phyloP scores from a whole-genome alignment of 805 yeast genomes.

The Wickerhamomyces sydowiorum region DNA sequence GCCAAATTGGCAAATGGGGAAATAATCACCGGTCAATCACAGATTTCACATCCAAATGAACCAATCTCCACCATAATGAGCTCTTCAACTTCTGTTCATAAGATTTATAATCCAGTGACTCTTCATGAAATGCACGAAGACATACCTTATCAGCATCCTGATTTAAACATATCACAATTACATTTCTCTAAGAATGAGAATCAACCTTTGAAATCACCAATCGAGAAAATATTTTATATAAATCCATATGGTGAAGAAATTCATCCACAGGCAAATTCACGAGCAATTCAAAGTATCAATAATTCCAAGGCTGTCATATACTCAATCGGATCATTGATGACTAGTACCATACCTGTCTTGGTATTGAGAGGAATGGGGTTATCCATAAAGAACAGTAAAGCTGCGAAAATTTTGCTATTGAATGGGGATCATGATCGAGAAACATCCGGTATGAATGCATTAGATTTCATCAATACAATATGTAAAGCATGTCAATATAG shows the following conservation, averaged over 20 bases:
- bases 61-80: conserved; percentile 2
- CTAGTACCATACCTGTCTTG: conserved; percentile 77
- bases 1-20: conserved; percentile 67
- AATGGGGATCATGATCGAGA: conserved; percentile 81
- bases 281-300: conserved; percentile 48
- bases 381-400: conserved; percentile 36
- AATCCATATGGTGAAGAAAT: conserved; percentile 87
- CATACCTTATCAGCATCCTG: conserved; percentile 75
- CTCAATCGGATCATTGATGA: conserved; percentile 86
- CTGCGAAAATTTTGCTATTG: conserved; percentile 51
- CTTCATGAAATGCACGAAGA: conserved; percentile 34
- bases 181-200: conserved; percentile 58
- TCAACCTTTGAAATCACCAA: conserved; percentile 67
- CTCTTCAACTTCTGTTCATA: conserved; percentile 11
- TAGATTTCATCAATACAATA: conserved; percentile 51
- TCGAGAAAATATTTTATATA: conserved; percentile 68
- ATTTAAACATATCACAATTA: conserved; percentile 65
- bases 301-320: conserved; percentile 54
- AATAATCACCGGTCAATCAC: conserved; percentile 84
- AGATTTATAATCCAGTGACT: conserved; percentile 8
- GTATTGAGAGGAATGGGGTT: conserved; percentile 68
- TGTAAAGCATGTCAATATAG: conserved; percentile 53
- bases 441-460: conserved; percentile 60
- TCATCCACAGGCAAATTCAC: conserved; percentile 62
- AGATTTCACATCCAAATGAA: conserved; percentile 79